A percentile compares a stretch with the other conserved stretches of the same genome.
Evolutionary conservation across 495 filamentous ascomycete species (phyloP).

Genomic region (Trichocladium antarcticum): DNA sequence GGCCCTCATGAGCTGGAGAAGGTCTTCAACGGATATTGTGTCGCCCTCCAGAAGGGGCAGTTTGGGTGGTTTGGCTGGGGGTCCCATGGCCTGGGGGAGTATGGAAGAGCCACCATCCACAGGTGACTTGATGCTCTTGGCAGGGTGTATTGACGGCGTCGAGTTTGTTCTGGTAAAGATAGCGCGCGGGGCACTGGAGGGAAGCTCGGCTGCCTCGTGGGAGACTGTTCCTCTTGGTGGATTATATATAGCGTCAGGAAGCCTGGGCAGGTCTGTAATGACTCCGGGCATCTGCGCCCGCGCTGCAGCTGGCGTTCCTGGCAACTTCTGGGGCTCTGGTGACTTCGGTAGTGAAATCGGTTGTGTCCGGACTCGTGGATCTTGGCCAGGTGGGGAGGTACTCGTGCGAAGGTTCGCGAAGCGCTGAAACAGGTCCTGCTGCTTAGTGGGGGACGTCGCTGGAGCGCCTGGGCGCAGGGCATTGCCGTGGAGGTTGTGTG

Average conservation of each 20-base stretch:
- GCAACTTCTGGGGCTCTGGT: constrained; percentile 19
- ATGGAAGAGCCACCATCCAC: constrained; percentile 24
- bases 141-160: constrained; percentile 21
- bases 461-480: constrained; percentile 22
- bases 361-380: constrained; percentile 33
- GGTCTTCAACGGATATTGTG: constrained; percentile 51
- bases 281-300: constrained; percentile 39
- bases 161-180: constrained; percentile 42
- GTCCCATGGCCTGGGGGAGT: constrained; percentile 15
- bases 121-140: constrained; percentile 10
- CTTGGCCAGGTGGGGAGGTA: constrained; percentile 17
- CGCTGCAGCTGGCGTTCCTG: constrained; percentile 47
- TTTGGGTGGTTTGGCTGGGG: constrained; percentile 18
- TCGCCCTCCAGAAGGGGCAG: constrained; percentile 46
- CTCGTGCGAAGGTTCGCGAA: constrained; percentile 47
- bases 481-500: constrained; percentile 48
- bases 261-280: constrained; percentile 51
- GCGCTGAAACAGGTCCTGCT: constrained; percentile 42
- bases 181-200: constrained; percentile 38
- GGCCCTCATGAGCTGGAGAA: constrained; percentile 51
- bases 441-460: constrained; percentile 3
- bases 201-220: constrained; percentile 40
- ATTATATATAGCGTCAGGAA: constrained; percentile 79
- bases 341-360: constrained; percentile 15
- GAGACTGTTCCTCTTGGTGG: constrained; percentile 50